A percentile compares a stretch with the other conserved stretches of the same genome.
Conservation (phyloP, 2,329 filamentous ascomycete genomes). For the Colletotrichum trifolii region DNA sequence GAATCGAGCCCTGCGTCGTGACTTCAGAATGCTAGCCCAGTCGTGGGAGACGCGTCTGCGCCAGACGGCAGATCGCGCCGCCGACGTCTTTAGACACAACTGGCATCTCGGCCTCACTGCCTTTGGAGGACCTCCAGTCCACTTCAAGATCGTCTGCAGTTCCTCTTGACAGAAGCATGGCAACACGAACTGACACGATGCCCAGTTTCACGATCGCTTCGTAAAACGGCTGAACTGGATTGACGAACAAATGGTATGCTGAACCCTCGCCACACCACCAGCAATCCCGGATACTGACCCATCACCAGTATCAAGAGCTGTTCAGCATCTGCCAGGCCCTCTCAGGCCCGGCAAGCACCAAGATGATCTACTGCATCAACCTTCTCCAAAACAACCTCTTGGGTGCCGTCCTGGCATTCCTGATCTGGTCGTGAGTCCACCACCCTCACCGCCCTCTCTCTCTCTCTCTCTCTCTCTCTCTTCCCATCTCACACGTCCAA, state of each 20-base stretch:
- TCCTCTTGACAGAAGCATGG: not conserved
- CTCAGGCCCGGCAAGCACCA: slow-evolving; percentile 72
- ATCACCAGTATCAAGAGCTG: slow-evolving; percentile 71
- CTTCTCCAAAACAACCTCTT: slow-evolving; percentile 69
- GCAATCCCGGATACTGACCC: not conserved
- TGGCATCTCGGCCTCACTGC: slow-evolving; percentile 72
- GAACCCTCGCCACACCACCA: not conserved
- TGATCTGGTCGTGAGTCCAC: slow-evolving; percentile 65
- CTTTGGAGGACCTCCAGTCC: slow-evolving; percentile 74
- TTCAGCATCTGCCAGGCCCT: slow-evolving; percentile 74
- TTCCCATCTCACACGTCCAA: not conserved
- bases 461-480: not conserved
- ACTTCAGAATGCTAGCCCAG: slow-evolving; percentile 8
- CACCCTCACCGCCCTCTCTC: not conserved
- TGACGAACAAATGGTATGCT: slow-evolving; percentile 68
- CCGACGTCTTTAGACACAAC: slow-evolving; percentile 38
- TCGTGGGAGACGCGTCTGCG: slow-evolving; percentile 12
- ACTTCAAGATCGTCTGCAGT: slow-evolving; percentile 67
- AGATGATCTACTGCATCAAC: slow-evolving; percentile 73
- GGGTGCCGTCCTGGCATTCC: slow-evolving; percentile 65
- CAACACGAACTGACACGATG: not conserved
- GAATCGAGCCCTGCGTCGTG: too few species aligned
- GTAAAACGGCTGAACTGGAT: slow-evolving; percentile 70
- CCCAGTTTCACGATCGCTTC: slow-evolving; percentile 66
- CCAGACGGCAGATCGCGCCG: not conserved